Evolutionary conservation across 768 basidiomycete genomes (phyloP), one percentile per base, ranked within the genome.

Genomic region (Lactifluus rugatus): DNA sequence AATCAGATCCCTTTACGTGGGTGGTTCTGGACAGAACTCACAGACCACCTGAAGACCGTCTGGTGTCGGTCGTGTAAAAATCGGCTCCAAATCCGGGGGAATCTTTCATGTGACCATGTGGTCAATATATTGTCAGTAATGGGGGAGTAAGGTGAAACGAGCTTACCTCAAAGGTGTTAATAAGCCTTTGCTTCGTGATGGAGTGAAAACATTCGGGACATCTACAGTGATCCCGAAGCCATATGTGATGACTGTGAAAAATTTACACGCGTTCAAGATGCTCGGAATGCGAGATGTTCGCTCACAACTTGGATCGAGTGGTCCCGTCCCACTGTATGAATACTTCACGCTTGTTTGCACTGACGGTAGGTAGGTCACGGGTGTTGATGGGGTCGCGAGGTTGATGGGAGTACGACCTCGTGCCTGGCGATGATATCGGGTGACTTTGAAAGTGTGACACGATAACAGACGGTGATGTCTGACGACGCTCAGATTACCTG

Each of bases 181-280:
- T 73, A 10, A 97, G 70, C n/a, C 94, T 78, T 70, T 97, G 95
- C 67, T 91, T 94, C 17, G 94, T 97, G 59, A 83, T 68, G 0
- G 85, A 74, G 70, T 97, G 94, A 67, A 89, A 94, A 70, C 93
- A 95, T 50, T 81, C 74, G 5, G 85, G 73, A 69, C 93, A 96
- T 34, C 93, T 79, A 68, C 95, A 98, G 64, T 97, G 94, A 67
- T 97, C 95, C 45, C 91, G 77, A 23, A 97, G 73, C 88, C 92
- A 96, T 41, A 92, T 80, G 66, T 93, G 83, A 68, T 95, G 91
- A 67, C 94, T 97, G 7, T 26, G 62, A 14, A 54, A 28, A 8
- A 21, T 48, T 39, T 17, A 45, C 11, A 28, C 8, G 17, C 41
- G 10, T 21, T 17, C 3, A 13, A 36, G 10, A 8, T 25, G 11